Conservation (phyloP, 2,329 filamentous ascomycete genomes). For the Aspergillus caelatus region DNA sequence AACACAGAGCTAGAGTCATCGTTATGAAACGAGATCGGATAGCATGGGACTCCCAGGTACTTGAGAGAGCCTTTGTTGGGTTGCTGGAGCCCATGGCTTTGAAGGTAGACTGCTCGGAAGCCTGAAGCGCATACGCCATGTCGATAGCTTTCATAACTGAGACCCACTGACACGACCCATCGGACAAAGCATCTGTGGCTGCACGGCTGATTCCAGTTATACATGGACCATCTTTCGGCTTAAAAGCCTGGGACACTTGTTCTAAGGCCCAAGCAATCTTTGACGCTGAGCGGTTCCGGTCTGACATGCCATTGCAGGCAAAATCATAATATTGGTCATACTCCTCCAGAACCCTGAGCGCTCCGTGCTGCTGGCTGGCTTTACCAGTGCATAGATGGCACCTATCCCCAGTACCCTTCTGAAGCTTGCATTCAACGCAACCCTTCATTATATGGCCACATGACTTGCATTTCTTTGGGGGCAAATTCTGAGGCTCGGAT, state of each 20-base stretch:
- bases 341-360: neutral
- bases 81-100: neutral
- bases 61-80: too few species aligned
- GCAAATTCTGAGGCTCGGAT: neutral
- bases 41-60: neutral
- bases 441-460: neutral
- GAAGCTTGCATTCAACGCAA: neutral
- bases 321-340: slow-evolving; percentile 2
- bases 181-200: neutral
- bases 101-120: neutral
- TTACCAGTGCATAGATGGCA: slow-evolving; percentile 5
- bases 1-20: neutral
- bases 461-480: neutral
- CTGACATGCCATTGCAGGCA: slow-evolving; percentile 1
- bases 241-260: neutral
- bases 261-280: neutral
- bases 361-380: neutral
- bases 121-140: neutral
- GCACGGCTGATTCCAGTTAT: too few species aligned
- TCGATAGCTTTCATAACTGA: neutral
- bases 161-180: neutral
- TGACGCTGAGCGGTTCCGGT: neutral
- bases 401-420: neutral
- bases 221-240: neutral
- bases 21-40: neutral